Percentiles rank a stretch among this genome's conserved stretches.
Evolutionary conservation across 768 basidiomycete genomes (phyloP).

Genomic region (Serendipita sp.): DNA sequence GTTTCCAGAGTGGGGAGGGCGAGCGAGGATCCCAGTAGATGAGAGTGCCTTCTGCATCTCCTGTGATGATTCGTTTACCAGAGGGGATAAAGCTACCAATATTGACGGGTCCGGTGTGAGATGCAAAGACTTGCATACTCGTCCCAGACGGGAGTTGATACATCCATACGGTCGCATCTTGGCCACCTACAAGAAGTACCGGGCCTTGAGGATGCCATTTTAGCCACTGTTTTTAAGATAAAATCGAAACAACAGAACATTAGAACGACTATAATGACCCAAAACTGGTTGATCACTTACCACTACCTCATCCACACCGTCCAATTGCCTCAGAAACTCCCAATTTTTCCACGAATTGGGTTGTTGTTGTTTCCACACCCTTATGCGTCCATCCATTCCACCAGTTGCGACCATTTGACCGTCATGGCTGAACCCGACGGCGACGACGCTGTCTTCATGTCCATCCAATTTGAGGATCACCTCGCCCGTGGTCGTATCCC

Average conservation of each 20-base stretch:
- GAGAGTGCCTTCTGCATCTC: constrained; percentile 62
- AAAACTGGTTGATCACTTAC: constrained; percentile 30
- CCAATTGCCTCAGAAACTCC: constrained; percentile 88
- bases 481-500: constrained; percentile 71
- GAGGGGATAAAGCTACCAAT: constrained; percentile 77
- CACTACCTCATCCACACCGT: constrained; percentile 91
- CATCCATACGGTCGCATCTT: constrained; percentile 88
- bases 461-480: constrained; percentile 73
- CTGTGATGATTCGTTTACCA: constrained; percentile 83
- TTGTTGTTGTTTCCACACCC: constrained; percentile 72
- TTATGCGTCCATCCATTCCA: constrained; percentile 92
- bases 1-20: constrained; percentile 59
- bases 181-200: constrained; percentile 78
- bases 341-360: constrained; percentile 41
- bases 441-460: constrained; percentile 81
- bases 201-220: constrained; percentile 92
- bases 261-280: background rate
- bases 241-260: background rate
- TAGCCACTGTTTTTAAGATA: too few relatives aligned
- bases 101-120: constrained; percentile 69
- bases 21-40: constrained; percentile 88
- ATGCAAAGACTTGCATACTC: constrained; percentile 91
- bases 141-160: constrained; percentile 94
- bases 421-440: constrained; percentile 63
- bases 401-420: constrained; percentile 91